phyloP scores from a whole-genome alignment of 345 rosid species.

The Lepidium sativum region DNA sequence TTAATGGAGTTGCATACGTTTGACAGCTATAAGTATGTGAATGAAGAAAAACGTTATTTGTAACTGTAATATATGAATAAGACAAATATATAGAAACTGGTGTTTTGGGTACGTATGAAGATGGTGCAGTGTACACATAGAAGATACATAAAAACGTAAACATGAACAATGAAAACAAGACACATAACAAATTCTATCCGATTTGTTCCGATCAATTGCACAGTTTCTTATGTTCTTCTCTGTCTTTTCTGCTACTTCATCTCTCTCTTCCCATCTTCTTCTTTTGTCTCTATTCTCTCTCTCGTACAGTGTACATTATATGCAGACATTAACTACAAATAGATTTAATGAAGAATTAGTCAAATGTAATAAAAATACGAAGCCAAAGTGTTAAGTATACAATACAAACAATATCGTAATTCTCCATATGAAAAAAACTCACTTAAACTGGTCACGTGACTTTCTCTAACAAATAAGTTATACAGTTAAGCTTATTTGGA shows the following conservation, averaged over 20 bases:
- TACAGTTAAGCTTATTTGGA: no score
- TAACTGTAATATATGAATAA: background rate
- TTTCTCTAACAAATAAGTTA: no score
- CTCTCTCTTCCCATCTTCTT: constrained; percentile 14
- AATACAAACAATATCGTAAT: background rate
- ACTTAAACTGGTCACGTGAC: no score
- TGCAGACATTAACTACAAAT: background rate
- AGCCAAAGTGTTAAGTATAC: background rate
- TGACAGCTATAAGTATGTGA: background rate
- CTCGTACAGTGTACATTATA: background rate
- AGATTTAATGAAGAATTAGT: background rate
- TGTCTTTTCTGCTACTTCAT: constrained; percentile 24
- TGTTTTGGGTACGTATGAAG: background rate
- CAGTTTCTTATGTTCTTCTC: constrained; percentile 27
- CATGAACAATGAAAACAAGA: constrained; percentile 25
- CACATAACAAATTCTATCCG: constrained; percentile 32
- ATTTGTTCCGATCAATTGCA: constrained; percentile 27
- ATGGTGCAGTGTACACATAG: constrained; percentile 15
- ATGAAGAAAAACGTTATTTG: background rate
- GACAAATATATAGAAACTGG: background rate
- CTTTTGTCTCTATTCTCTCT: constrained; percentile 20
- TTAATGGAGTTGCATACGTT: constrained; percentile 8
- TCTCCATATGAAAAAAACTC: background rate
- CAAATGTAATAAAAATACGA: background rate
- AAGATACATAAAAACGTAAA: background rate